Evolutionary conservation across 331 rosid genomes (phyloP).

Genomic region (Erythrophleum ivorense): DNA sequence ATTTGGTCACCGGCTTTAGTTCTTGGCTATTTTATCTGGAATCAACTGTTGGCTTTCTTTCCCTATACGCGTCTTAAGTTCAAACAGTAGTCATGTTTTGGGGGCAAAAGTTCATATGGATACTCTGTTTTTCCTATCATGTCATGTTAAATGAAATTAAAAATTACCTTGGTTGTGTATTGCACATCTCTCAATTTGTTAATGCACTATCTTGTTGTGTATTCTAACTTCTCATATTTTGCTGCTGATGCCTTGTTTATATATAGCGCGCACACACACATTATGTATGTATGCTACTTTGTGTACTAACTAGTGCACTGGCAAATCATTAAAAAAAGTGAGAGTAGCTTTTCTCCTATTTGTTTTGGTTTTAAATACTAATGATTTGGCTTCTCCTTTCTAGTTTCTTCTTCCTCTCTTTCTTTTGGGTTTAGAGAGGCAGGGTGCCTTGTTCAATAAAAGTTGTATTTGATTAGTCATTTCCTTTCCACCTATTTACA

Average conservation of each 20-base stretch:
- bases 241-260: not conserved
- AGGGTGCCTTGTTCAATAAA: not conserved
- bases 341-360: not conserved
- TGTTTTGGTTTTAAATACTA: not conserved
- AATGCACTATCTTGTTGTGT: not conserved
- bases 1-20: not conserved
- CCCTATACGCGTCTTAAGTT: not conserved
- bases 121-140: not conserved
- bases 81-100: not conserved
- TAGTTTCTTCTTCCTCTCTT: not conserved
- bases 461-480: slow-evolving; percentile 8
- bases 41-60: not conserved
- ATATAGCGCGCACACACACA: not conserved
- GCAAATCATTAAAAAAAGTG: not conserved
- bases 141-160: not conserved
- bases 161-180: not conserved
- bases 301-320: not conserved
- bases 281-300: not conserved
- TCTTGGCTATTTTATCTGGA: not conserved
- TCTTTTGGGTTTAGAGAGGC: not conserved
- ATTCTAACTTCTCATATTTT: not conserved
- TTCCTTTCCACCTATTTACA: slow-evolving; percentile 9
- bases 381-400: not conserved
- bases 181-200: not conserved
- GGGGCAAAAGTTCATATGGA: not conserved